Base-by-base conservation (phyloP, 164 flowering plant genomes). In the Dillenia turbinata region DNA sequence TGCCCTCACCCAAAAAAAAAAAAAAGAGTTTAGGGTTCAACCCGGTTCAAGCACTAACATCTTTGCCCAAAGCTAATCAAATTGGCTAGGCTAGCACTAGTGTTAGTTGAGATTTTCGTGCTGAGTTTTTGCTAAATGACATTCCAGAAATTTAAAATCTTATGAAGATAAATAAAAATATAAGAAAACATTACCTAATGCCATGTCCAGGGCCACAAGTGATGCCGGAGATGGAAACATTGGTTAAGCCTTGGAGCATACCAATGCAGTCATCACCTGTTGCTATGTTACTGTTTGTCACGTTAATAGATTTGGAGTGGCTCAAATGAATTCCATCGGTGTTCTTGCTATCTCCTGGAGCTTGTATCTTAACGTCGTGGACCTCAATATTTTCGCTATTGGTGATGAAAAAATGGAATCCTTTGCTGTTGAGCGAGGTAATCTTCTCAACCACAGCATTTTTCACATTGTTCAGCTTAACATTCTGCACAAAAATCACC, bases 201-300 rank as follows among this genome's bases (percentile, higher is more conserved):
- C 90, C 90, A 61, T 80, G 91, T 16, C 89, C 91, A 2, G 87
- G 85, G 15, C 87, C 86, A 47, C 92, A 87, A 1, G 47, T 51
- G 56, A 83, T 49, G 0, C 52, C 44, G 10, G 65, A 47, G 66
- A 85, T 16, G 52, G 59, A 7, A 22, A 78, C 10, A 11, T 80
- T 62, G 53, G 65, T 68, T 44, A 64, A 40, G 2, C 89, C 88
- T 12, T 71, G 79, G 0, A 82, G 84, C 8, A 87, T 53, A 3
- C 85, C 74, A 52, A 87, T 15, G 60, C 93, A 87, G 59, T 85
- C 88, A 47, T 84, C 95, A 0, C 95, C 91, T 14, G 84, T 81
- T 22, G 64, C 77, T 9, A 88, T 83, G 17, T 14, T 1, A 22
- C 57, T 49, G 55, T 56, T 64, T 8, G 71, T 15, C 0, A 88